These are phyloP conservation scores for Knoxia roxburghii DNA, from an alignment of 257 asterid genomes.

Conservation along the genomic window DNA sequence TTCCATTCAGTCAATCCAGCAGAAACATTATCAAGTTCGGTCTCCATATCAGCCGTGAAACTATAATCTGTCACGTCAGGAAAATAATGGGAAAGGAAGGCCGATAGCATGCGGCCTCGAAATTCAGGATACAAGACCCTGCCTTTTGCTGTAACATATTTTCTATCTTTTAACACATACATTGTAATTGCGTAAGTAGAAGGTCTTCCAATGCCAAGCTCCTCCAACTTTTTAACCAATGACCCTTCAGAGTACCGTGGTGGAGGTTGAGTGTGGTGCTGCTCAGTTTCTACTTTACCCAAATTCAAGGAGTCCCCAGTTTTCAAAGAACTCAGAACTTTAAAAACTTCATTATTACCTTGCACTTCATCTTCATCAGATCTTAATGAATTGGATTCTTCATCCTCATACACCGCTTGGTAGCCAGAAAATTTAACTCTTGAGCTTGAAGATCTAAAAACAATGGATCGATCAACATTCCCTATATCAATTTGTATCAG, in stretches of 20 bases:
- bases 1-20: conserved; percentile 95
- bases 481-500: conserved; percentile 74
- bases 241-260: conserved; percentile 80
- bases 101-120: conserved; percentile 97
- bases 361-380: conserved; percentile 36
- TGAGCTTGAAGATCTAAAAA: conserved; percentile 65
- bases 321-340: conserved; percentile 50
- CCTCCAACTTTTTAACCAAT: conserved; percentile 81
- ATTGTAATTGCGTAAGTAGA: conserved; percentile 88
- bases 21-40: conserved; percentile 92
- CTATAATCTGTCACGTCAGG: conserved; percentile 89
- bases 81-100: conserved; percentile 77
- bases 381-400: conserved; percentile 35
- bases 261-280: conserved; percentile 77
- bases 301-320: conserved; percentile 46
- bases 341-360: conserved; percentile 31
- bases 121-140: conserved; percentile 73
- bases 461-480: conserved; percentile 46
- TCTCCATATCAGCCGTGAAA: conserved; percentile 98
- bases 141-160: conserved; percentile 54
- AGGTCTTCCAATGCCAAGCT: conserved; percentile 98
- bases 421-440: conserved; percentile 63
- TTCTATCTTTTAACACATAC: conserved; percentile 81
- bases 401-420: conserved; percentile 61
- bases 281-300: conserved; percentile 48